Conservation (phyloP, 345 rosid species). For the Camelina hispida region DNA sequence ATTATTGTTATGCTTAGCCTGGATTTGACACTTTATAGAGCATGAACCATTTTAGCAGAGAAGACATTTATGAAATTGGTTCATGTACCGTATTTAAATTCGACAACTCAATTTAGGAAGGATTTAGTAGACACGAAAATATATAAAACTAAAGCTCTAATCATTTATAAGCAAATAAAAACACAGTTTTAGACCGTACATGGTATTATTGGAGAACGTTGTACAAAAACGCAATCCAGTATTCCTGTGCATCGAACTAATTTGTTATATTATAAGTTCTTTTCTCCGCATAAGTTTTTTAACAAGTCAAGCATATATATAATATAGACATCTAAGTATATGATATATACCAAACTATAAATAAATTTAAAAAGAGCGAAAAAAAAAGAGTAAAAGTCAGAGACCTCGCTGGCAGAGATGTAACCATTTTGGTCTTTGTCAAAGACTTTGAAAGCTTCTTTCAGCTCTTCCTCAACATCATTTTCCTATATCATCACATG, state of each 20-base stretch:
- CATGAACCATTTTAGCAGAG: conserved; percentile 22
- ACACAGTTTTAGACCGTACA: conserved; percentile 39
- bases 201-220: conserved; percentile 36
- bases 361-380: background rate
- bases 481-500: conserved; percentile 49
- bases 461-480: conserved; percentile 60
- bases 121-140: conserved; percentile 12
- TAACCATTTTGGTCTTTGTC: conserved; percentile 74
- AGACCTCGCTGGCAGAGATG: conserved; percentile 68
- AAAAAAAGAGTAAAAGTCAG: background rate
- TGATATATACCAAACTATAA: background rate
- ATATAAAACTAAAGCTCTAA: conserved; percentile 5
- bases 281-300: conserved; percentile 1
- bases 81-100: conserved; percentile 21
- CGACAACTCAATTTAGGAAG: conserved; percentile 8
- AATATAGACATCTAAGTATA: background rate
- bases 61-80: conserved; percentile 21
- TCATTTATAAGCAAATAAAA: conserved; percentile 33
- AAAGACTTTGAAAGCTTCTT: conserved; percentile 71
- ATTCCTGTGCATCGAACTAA: conserved; percentile 2
- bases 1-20: conserved; percentile 22
- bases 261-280: background rate
- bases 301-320: background rate
- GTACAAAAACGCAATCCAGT: conserved; percentile 39
- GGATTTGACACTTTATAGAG: conserved; percentile 16